These are phyloP conservation scores for Primulina huaijiensis DNA, from an alignment of 257 asterid species.

Conservation along the genomic window DNA sequence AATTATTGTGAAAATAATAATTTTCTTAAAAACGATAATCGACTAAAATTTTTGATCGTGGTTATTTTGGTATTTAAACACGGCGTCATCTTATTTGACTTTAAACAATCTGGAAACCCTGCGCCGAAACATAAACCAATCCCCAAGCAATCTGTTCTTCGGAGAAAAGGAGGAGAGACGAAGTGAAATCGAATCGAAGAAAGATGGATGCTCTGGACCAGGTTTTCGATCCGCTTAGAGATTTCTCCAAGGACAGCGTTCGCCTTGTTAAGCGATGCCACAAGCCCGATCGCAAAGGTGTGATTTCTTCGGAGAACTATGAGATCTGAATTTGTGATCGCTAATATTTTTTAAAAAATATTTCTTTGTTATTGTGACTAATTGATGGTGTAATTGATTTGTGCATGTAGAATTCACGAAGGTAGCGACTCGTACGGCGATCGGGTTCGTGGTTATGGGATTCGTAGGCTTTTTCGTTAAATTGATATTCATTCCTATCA, in stretches of 20 bases:
- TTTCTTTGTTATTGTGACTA: too few relatives aligned
- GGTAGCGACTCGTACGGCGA: constrained; percentile 46
- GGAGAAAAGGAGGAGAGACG: too few relatives aligned
- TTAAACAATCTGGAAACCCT: not conserved
- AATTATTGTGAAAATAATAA: too few relatives aligned
- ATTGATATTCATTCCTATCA: constrained; percentile 42
- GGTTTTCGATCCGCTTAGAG: constrained; percentile 43
- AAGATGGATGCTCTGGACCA: constrained; percentile 41
- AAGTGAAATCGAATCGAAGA: not conserved
- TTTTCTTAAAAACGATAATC: too few relatives aligned
- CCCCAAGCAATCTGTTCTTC: too few relatives aligned
- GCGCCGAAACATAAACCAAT: not conserved
- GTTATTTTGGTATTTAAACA: not conserved
- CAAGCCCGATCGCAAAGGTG: constrained; percentile 52
- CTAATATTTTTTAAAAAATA: too few relatives aligned
- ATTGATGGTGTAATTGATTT: not conserved
- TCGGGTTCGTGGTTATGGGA: constrained; percentile 50
- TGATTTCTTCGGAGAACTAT: not conserved
- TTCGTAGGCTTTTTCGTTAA: constrained; percentile 46
- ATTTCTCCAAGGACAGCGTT: constrained; percentile 41
- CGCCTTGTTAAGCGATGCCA: constrained; percentile 46
- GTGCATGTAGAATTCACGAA: constrained; percentile 32
- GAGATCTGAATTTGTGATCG: not conserved
- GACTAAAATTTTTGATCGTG: not conserved
- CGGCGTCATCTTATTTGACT: not conserved